Evolutionary conservation across 208 protist genomes (phyloP), one percentile per base, ranked within the genome.

Genomic region (Wallacemonas sp.): DNA sequence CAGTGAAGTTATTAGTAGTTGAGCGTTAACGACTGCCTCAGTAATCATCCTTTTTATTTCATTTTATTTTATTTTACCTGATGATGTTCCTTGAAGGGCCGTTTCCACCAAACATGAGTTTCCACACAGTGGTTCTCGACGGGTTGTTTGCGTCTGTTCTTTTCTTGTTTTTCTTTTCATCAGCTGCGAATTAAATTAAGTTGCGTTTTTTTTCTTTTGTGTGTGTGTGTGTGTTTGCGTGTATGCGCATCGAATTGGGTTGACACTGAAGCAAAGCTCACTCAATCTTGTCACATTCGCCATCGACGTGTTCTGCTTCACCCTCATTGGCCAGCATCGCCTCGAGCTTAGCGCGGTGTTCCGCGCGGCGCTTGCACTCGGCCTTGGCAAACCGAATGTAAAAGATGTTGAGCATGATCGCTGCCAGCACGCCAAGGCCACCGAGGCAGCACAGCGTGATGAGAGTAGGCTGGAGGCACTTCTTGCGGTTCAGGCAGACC

Each of bases 351-450:
- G 19, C 38, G 38, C 51, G 47, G 30, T 62, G 45, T 30, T 46
- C 62, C 19, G 33, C 61, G n/a, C 69, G 69, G n/a, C 53, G 47
- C 27, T 15, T 2, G 28, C 46, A 60, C 38, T 64, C 62, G 17
- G 33, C 27, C 22, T 46, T 46, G 1, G 69, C 77, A 38, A 75
- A 82, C 46, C 71, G 71, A 42, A 51, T 68, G 69, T 82, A 82
- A 19, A 66, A 46, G 56, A 82, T 41, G 47, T 74, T 46, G 39
- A 82, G 70, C 6, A 68, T 14, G 5, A 82, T 26, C 27, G 58
- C 68, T 19, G 58, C 44, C 0, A 17, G 12, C 38, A 67, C 55
- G 26, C 72, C 70, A 14, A 74, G 22, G 1, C 30, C 71, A 39
- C 47, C 66, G 38, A 82, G 61, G 33, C 42, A 61, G 38, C 38